Conservation (phyloP, 306 rosid genomes). For the Citrullus colocynthis region DNA sequence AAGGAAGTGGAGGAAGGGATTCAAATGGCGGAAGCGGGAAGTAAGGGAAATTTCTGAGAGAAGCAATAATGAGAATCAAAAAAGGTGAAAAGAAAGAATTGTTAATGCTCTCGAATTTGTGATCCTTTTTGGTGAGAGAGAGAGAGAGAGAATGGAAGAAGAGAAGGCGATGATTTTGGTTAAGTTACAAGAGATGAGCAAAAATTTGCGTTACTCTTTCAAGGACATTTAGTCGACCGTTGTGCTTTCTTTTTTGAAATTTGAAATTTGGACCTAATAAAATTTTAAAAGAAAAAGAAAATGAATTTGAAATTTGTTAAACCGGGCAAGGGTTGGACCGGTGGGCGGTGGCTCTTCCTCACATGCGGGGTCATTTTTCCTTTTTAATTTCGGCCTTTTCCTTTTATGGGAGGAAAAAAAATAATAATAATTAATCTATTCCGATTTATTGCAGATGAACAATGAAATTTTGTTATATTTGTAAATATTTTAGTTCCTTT, state of each 20-base stretch:
- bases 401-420: background rate
- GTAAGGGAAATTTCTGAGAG: background rate
- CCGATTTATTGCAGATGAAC: too few relatives aligned
- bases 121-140: too few relatives aligned
- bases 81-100: background rate
- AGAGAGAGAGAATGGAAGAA: background rate
- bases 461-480: too few relatives aligned
- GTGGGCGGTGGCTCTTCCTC: background rate
- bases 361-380: background rate
- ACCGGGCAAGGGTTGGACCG: background rate
- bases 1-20: background rate
- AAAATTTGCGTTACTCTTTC: conserved; percentile 4
- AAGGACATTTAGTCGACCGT: conserved; percentile 8
- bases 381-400: background rate
- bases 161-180: background rate
- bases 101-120: too few relatives aligned
- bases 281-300: background rate
- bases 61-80: background rate
- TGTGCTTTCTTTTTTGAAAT: conserved; percentile 1
- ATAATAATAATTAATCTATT: too few relatives aligned
- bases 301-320: background rate
- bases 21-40: background rate
- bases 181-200: background rate
- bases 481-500: too few relatives aligned
- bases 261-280: background rate